Evolutionary conservation across 73 alveolate genomes (phyloP).

Genomic region (Paramecium biaurelia): DNA sequence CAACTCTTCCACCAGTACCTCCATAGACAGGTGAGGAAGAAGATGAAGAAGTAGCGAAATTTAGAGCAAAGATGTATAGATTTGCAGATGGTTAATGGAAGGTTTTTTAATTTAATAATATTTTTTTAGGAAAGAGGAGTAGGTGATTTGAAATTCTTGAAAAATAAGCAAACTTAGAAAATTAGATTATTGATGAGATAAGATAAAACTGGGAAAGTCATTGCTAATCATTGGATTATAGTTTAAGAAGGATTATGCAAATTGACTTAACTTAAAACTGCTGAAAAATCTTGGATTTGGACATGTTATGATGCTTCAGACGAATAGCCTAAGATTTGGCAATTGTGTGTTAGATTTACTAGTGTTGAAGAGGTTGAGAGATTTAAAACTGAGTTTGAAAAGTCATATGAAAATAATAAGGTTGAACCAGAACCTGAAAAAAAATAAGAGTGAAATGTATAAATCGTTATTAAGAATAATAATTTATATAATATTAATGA

Average conservation of each 20-base stretch:
- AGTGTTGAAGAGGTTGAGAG: constrained; percentile 70
- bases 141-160: constrained; percentile 74
- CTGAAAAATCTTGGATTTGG: constrained; percentile 71
- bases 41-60: no score
- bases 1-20: no score
- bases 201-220: constrained; percentile 73
- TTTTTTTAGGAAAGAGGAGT: constrained; percentile 68
- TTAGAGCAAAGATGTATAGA: constrained; percentile 67
- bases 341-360: constrained; percentile 68
- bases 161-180: constrained; percentile 60
- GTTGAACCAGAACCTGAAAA: constrained; percentile 70
- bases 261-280: constrained; percentile 67
- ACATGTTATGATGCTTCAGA: constrained; percentile 71
- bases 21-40: no score
- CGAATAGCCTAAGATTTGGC: constrained; percentile 54
- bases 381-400: constrained; percentile 65
- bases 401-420: constrained; percentile 56
- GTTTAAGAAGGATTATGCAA: constrained; percentile 11
- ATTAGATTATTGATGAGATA: constrained; percentile 67
- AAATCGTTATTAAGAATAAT: background rate
- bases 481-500: background rate
- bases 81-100: constrained; percentile 63
- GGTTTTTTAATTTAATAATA: background rate
- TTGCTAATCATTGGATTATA: constrained; percentile 61
- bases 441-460: background rate